phyloP scores from a whole-genome alignment of 1,139 yeast species.

The Debaryomyces psychrophilus region DNA sequence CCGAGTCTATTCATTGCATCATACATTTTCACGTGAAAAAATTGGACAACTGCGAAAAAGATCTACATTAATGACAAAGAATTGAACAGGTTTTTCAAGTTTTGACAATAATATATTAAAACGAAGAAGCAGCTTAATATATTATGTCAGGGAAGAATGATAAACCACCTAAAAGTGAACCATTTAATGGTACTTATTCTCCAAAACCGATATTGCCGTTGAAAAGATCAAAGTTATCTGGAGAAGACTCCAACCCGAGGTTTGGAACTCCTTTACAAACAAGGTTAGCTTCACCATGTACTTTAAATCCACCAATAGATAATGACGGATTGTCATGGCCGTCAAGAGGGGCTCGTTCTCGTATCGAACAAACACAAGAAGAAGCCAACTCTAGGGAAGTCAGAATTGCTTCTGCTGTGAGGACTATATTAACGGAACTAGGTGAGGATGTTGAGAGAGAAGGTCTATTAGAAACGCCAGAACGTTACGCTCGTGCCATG shows the following conservation, averaged over 20 bases:
- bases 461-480: constrained; percentile 93
- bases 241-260: constrained; percentile 12
- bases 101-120: neutral
- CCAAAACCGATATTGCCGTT: constrained; percentile 31
- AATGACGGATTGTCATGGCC: constrained; percentile 96
- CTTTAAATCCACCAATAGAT: constrained; percentile 83
- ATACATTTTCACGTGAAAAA: constrained; percentile 5
- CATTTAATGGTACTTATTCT: constrained; percentile 21
- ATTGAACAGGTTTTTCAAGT: constrained; percentile 2
- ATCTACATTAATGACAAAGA: constrained; percentile 3
- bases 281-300: constrained; percentile 81
- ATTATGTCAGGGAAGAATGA: constrained; percentile 8
- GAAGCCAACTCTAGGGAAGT: constrained; percentile 65
- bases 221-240: constrained; percentile 27
- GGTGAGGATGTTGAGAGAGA: constrained; percentile 93
- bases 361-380: constrained; percentile 68
- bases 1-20: neutral
- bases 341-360: constrained; percentile 75
- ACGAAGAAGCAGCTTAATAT: neutral
- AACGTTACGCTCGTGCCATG: constrained; percentile 96
- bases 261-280: constrained; percentile 62
- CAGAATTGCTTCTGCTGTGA: constrained; percentile 84
- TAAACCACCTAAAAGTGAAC: constrained; percentile 3
- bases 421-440: constrained; percentile 75
- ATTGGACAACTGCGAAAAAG: constrained; percentile 8